Conservation (phyloP, 2,329 filamentous ascomycete genomes). For the Xylariaceae sp. region DNA sequence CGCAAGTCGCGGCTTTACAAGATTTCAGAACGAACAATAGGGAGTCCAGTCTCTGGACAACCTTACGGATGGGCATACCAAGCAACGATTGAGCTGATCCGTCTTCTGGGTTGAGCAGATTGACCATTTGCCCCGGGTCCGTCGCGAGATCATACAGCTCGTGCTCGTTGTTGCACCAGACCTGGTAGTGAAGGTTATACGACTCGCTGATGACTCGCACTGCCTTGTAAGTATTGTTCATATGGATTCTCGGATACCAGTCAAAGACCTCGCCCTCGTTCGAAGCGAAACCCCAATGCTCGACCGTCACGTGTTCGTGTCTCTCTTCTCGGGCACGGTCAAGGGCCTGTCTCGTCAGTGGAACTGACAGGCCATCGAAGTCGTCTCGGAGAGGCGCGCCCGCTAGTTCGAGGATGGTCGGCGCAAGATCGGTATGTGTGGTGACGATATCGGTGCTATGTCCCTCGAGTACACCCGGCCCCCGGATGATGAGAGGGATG, state of each 20-base stretch:
- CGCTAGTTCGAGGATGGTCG: slow-evolving; percentile 49
- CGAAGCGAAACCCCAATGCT: slow-evolving; percentile 38
- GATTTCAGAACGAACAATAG: not conserved
- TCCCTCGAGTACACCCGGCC: slow-evolving; percentile 44
- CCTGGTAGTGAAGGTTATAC: slow-evolving; percentile 44
- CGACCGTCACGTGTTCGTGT: slow-evolving; percentile 44
- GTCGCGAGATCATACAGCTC: slow-evolving; percentile 47
- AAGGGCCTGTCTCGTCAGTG: not conserved
- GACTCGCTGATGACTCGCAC: slow-evolving; percentile 40
- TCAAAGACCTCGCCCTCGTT: slow-evolving; percentile 26
- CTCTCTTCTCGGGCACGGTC: slow-evolving; percentile 4
- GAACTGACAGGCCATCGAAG: slow-evolving; percentile 53
- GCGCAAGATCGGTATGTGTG: slow-evolving; percentile 54
- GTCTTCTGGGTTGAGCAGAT: slow-evolving; percentile 1
- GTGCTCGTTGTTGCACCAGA: slow-evolving; percentile 54
- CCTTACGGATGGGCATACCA: slow-evolving; percentile 13
- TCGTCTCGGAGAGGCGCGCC: slow-evolving; percentile 32
- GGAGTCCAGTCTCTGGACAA: not conserved
- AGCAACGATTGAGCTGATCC: not conserved
- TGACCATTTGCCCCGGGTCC: not conserved
- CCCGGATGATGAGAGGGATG: slow-evolving; percentile 52
- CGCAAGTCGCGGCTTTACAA: not conserved
- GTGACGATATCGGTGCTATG: slow-evolving; percentile 41
- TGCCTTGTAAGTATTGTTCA: slow-evolving; percentile 52
- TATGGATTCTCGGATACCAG: slow-evolving; percentile 9